These are phyloP conservation scores for Hygrocybe punicea DNA, from an alignment of 768 basidiomycete species.

Conservation along the genomic window DNA sequence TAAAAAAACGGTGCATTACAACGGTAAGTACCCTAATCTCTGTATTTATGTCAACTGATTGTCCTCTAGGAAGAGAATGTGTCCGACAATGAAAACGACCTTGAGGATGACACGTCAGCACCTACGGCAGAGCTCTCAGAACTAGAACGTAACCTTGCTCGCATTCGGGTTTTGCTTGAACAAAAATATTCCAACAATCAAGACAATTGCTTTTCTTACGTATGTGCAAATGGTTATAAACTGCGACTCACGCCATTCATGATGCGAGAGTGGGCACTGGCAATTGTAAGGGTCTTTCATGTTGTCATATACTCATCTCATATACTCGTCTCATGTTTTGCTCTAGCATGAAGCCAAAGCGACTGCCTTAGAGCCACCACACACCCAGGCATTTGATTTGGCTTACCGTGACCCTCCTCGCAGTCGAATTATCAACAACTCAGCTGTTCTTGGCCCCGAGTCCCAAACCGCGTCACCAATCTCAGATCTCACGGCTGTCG, in stretches of 20 bases:
- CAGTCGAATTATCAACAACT: background rate
- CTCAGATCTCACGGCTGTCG: background rate
- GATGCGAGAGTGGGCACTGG: background rate
- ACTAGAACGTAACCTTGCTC: background rate
- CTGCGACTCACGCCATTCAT: background rate
- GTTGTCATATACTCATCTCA: background rate
- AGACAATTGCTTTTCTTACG: background rate
- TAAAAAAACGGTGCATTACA: background rate
- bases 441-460: background rate
- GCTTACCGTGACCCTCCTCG: background rate
- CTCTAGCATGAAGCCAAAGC: background rate
- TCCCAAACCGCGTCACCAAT: background rate
- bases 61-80: background rate
- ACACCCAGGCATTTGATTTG: background rate
- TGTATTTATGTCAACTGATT: background rate
- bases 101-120: background rate
- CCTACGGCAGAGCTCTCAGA: background rate
- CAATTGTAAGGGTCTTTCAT: background rate
- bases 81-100: background rate
- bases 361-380: background rate
- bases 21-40: background rate
- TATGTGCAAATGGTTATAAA: background rate
- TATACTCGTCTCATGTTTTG: background rate
- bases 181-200: background rate
- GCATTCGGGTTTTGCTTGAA: background rate